phyloP scores from a whole-genome alignment of 2,329 filamentous ascomycete genomes.

The Phialophora tarda region DNA sequence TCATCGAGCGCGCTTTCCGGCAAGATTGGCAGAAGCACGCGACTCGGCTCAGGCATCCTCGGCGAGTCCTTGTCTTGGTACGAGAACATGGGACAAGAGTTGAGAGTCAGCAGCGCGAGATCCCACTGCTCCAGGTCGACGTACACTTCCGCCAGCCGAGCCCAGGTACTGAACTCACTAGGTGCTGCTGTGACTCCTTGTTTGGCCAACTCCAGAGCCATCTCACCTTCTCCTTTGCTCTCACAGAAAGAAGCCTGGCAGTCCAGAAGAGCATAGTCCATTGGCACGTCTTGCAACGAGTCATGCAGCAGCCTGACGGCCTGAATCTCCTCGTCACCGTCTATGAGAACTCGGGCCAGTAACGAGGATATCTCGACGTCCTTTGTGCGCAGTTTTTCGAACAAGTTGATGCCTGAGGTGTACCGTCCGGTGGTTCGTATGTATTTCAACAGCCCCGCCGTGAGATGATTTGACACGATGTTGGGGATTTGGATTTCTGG shows the following conservation, averaged over 20 bases:
- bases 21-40: slow-evolving; percentile 84
- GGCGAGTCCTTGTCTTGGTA: slow-evolving; percentile 98
- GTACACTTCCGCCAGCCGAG: slow-evolving; percentile 89
- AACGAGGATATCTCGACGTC: slow-evolving; percentile 95
- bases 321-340: slow-evolving; percentile 96
- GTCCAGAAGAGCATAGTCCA: slow-evolving; percentile 97
- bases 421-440: slow-evolving; percentile 95
- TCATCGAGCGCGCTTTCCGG: slow-evolving; percentile 91
- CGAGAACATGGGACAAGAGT: slow-evolving; percentile 99
- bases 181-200: slow-evolving; percentile 92
- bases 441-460: slow-evolving; percentile 90
- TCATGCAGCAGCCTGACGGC: slow-evolving; percentile 87
- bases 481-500: slow-evolving; percentile 97
- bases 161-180: slow-evolving; percentile 97
- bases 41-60: slow-evolving; percentile 88
- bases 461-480: slow-evolving; percentile 93
- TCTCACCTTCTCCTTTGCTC: slow-evolving; percentile 81
- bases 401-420: slow-evolving; percentile 93
- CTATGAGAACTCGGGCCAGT: slow-evolving; percentile 86
- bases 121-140: slow-evolving; percentile 96
- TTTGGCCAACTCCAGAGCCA: slow-evolving; percentile 92
- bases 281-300: slow-evolving; percentile 85
- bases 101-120: slow-evolving; percentile 88
- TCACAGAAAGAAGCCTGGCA: slow-evolving; percentile 91
- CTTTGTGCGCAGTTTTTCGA: slow-evolving; percentile 89